A percentile compares a stretch with the other conserved stretches of the same genome.
phyloP scores from a whole-genome alignment of 306 rosid species.

The Alnus glutinosa region DNA sequence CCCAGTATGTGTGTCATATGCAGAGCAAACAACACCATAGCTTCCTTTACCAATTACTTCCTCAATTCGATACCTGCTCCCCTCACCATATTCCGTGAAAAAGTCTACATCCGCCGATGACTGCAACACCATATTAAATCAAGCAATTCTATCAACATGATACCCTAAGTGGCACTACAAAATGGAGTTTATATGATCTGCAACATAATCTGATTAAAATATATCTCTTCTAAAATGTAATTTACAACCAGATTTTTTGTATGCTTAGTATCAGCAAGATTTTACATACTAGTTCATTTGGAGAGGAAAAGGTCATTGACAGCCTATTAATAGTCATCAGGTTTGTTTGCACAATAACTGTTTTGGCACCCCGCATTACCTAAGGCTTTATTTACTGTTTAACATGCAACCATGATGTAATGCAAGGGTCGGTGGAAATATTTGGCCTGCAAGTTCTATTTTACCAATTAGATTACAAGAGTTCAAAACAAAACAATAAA shows the following conservation, averaged over 20 bases:
- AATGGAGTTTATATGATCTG: slow-evolving; percentile 1
- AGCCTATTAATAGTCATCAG: neutral
- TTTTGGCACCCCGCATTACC: neutral
- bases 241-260: neutral
- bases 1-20: slow-evolving; percentile 85
- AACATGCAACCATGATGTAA: neutral
- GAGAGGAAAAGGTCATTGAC: neutral
- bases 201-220: neutral
- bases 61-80: slow-evolving; percentile 94
- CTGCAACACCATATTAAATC: slow-evolving; percentile 51
- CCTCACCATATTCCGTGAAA: slow-evolving; percentile 98
- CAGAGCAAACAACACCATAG: slow-evolving; percentile 99
- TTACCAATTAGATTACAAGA: neutral
- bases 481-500: neutral
- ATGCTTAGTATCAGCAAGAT: neutral
- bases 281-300: neutral
- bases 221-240: neutral
- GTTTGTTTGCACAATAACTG: neutral
- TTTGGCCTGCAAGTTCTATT: neutral
- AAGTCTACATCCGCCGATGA: slow-evolving; percentile 86
- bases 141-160: slow-evolving; percentile 24
- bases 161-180: slow-evolving; percentile 9
- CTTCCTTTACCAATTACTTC: slow-evolving; percentile 99
- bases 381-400: neutral
- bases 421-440: neutral